A percentile compares a stretch with the other conserved stretches of the same genome.
These are phyloP conservation scores for Trametes versicolor DNA, from an alignment of 1,284 basidiomycete genomes.

Conservation along the genomic window DNA sequence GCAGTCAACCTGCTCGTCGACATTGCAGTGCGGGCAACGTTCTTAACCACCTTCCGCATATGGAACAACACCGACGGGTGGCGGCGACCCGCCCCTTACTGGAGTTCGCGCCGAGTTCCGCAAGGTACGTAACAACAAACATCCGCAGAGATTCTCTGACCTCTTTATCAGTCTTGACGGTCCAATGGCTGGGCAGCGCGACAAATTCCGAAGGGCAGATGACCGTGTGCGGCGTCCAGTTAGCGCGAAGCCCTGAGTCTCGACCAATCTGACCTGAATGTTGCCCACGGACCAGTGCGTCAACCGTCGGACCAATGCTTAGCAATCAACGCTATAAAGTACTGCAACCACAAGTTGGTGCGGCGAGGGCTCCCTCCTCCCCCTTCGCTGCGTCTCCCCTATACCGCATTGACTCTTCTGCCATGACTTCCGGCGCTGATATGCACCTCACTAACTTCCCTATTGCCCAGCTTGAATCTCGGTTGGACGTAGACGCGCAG, in stretches of 20 bases:
- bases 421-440: background rate
- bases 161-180: constrained; percentile 14
- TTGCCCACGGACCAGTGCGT: background rate
- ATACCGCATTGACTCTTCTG: background rate
- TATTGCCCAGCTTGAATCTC: background rate
- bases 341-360: background rate
- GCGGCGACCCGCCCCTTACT: background rate
- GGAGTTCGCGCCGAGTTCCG: too few species aligned
- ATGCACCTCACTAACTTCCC: background rate
- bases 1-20: background rate
- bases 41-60: constrained; percentile 18
- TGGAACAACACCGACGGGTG: constrained; percentile 1
- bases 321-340: background rate
- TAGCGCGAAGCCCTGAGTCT: constrained; percentile 5
- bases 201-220: constrained; percentile 7
- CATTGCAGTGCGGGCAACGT: background rate
- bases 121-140: constrained; percentile 10
- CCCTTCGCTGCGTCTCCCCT: background rate
- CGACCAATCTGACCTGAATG: background rate
- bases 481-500: background rate
- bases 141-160: constrained; percentile 3
- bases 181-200: constrained; percentile 5
- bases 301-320: background rate
- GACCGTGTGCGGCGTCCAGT: constrained; percentile 2
- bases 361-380: background rate